A percentile compares a stretch with the other conserved stretches of the same genome.
phyloP scores from a whole-genome alignment of 768 basidiomycete genomes.

The Lactarius evosmus region DNA sequence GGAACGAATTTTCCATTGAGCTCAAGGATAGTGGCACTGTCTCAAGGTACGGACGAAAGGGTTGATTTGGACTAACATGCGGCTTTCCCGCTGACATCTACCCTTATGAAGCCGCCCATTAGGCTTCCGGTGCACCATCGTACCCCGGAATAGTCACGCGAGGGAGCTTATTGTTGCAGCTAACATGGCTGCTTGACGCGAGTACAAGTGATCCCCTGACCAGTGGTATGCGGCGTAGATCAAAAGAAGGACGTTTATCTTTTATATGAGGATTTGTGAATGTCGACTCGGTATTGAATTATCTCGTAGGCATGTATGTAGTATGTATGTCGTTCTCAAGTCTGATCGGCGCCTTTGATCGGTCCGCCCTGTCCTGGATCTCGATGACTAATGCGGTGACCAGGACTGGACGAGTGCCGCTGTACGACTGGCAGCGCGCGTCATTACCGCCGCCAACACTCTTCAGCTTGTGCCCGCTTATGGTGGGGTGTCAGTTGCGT shows the following conservation, averaged over 20 bases:
- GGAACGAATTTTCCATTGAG: slow-evolving; percentile 1
- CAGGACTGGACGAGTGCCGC: too few relatives aligned
- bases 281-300: too few relatives aligned
- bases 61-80: not conserved
- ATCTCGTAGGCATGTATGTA: too few relatives aligned
- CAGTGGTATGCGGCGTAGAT: not conserved
- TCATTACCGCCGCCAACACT: not conserved
- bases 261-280: too few relatives aligned
- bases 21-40: not conserved
- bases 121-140: slow-evolving; percentile 3
- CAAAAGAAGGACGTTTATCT: too few relatives aligned
- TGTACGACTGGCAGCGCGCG: not conserved
- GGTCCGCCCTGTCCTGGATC: not conserved
- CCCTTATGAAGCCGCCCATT: slow-evolving; percentile 2
- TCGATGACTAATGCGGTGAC: not conserved
- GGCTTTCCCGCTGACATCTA: not conserved
- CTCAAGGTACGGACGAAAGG: slow-evolving; percentile 2
- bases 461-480: not conserved
- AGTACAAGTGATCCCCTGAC: not conserved
- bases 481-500: slow-evolving; percentile 8
- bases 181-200: slow-evolving; percentile 7
- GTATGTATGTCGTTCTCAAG: too few relatives aligned
- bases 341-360: too few relatives aligned
- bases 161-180: slow-evolving; percentile 11
- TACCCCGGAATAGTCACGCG: slow-evolving; percentile 2